Evolutionary conservation across 345 rosid species (phyloP).

Genomic region (Dovyalis caffra): DNA sequence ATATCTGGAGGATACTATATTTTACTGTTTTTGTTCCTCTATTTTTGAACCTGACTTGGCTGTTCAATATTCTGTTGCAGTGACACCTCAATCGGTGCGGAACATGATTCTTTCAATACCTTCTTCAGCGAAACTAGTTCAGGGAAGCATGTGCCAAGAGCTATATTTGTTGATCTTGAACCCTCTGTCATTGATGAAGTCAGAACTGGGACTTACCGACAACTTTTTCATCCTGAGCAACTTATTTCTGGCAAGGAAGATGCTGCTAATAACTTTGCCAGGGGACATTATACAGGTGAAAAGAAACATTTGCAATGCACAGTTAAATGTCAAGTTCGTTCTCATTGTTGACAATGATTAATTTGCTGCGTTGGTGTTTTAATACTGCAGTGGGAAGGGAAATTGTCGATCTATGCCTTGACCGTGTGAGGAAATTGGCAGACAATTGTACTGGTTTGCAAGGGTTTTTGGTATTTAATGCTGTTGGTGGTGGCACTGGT

Average conservation of each 20-base stretch:
- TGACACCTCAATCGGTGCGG: constrained; percentile 57
- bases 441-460: constrained; percentile 89
- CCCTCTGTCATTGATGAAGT: constrained; percentile 89
- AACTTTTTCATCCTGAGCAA: constrained; percentile 91
- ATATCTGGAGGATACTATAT: neutral
- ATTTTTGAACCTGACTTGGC: neutral
- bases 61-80: constrained; percentile 35
- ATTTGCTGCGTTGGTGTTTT: neutral
- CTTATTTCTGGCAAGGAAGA: constrained; percentile 94
- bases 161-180: constrained; percentile 76
- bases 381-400: constrained; percentile 73
- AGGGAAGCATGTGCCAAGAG: constrained; percentile 88
- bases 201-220: constrained; percentile 68
- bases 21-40: neutral
- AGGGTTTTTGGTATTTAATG: constrained; percentile 72
- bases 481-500: constrained; percentile 87
- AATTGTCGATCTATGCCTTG: constrained; percentile 80
- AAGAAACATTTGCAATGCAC: neutral
- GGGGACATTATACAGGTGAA: constrained; percentile 83
- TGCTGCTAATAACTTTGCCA: constrained; percentile 89
- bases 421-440: constrained; percentile 73
- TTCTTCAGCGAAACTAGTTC: constrained; percentile 94
- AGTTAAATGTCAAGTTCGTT: constrained; percentile 5
- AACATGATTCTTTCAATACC: constrained; percentile 77
- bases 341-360: neutral